Percentiles rank a stretch among this genome's conserved stretches.
phyloP scores from a whole-genome alignment of 805 yeast genomes.

The Komagataella phaffii region DNA sequence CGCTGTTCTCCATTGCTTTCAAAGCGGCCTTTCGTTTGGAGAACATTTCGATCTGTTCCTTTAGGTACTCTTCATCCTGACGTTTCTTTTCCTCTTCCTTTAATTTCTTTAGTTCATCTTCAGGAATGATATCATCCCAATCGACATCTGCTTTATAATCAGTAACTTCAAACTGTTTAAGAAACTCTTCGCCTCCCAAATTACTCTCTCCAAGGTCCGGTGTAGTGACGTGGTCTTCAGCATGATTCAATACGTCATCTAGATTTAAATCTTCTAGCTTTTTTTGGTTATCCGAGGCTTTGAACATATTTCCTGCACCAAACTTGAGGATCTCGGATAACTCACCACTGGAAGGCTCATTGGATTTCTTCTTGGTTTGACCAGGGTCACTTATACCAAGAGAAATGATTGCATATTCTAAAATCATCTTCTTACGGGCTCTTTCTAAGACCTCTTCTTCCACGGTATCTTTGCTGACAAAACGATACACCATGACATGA shows the following conservation, averaged over 20 bases:
- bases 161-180: slow-evolving; percentile 95
- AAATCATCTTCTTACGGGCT: slow-evolving; percentile 95
- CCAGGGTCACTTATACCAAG: slow-evolving; percentile 82
- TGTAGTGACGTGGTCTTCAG: slow-evolving; percentile 93
- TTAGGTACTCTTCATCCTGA: slow-evolving; percentile 73
- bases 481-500: slow-evolving; percentile 93
- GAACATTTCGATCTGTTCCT: slow-evolving; percentile 82
- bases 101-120: slow-evolving; percentile 75
- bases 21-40: slow-evolving; percentile 70
- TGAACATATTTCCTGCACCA: slow-evolving; percentile 98
- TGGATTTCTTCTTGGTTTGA: slow-evolving; percentile 34
- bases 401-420: slow-evolving; percentile 94
- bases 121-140: slow-evolving; percentile 99
- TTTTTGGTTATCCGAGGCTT: slow-evolving; percentile 88
- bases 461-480: slow-evolving; percentile 96
- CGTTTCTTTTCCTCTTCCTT: slow-evolving; percentile 86
- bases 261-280: slow-evolving; percentile 88
- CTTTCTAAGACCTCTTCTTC: slow-evolving; percentile 96
- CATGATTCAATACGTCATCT: slow-evolving; percentile 92
- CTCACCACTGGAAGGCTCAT: slow-evolving; percentile 76
- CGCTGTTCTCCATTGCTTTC: slow-evolving; percentile 31
- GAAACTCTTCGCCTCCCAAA: slow-evolving; percentile 94
- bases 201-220: slow-evolving; percentile 97
- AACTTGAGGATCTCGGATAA: slow-evolving; percentile 87
- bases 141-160: slow-evolving; percentile 97